These are phyloP conservation scores for Podospora sp. DNA, from an alignment of 495 filamentous ascomycete genomes.

Conservation along the genomic window DNA sequence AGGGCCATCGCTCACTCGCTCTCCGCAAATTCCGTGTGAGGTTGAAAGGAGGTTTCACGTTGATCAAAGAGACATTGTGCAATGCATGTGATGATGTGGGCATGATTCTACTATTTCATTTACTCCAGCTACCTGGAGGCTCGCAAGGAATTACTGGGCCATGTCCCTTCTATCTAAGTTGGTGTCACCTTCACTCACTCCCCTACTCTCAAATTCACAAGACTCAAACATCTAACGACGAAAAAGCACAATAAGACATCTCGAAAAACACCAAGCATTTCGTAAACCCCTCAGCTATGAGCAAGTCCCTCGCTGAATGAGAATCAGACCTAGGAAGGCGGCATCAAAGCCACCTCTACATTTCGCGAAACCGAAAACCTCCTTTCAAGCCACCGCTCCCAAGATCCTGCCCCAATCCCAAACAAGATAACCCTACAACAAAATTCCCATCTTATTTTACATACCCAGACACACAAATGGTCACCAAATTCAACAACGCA, in stretches of 20 bases:
- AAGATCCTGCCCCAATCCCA: neutral
- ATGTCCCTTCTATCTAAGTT: no score
- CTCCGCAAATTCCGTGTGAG: no score
- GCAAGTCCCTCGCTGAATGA: neutral
- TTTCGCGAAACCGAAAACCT: neutral
- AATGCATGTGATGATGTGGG: no score
- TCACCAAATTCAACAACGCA: conserved; percentile 5
- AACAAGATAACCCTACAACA: neutral
- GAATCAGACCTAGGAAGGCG: neutral
- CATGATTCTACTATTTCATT: no score
- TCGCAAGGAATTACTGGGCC: no score
- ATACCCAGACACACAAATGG: neutral
- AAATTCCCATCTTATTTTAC: neutral
- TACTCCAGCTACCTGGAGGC: no score
- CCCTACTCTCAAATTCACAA: no score
- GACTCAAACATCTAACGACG: neutral
- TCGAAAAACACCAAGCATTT: neutral
- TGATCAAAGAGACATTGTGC: no score
- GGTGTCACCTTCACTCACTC: no score
- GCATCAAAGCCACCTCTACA: neutral
- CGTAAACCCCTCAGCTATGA: neutral
- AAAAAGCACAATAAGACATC: neutral
- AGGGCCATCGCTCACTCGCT: no score
- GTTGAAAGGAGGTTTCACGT: no score
- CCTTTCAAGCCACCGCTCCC: neutral